These are phyloP conservation scores for Prunus davidiana DNA, from an alignment of 306 rosid genomes.

Conservation along the genomic window DNA sequence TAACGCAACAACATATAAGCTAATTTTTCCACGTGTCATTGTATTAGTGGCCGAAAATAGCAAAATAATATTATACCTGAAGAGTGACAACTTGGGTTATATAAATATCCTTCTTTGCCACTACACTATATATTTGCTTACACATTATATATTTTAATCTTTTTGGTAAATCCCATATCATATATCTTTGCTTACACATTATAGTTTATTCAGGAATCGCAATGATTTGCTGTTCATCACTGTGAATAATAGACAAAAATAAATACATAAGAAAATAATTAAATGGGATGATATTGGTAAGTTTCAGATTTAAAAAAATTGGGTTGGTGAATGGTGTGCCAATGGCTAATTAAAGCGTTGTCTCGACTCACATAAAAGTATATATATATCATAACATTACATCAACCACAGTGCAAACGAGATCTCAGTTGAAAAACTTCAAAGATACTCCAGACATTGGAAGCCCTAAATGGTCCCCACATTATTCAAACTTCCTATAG, in stretches of 20 bases:
- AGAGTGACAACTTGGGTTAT: neutral
- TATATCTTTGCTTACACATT: neutral
- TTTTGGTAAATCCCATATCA: neutral
- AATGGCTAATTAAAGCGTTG: neutral
- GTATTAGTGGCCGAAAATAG: rapidly evolving
- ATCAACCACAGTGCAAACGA: neutral
- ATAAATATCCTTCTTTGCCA: neutral
- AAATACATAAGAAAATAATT: neutral
- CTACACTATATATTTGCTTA: neutral
- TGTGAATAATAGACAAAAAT: neutral
- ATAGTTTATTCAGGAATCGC: neutral
- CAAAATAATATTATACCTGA: too few species aligned
- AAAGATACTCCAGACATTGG: neutral
- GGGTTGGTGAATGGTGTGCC: neutral
- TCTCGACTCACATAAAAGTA: neutral
- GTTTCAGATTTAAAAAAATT: neutral
- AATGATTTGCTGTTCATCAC: neutral
- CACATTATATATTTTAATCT: too few species aligned
- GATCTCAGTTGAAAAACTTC: neutral
- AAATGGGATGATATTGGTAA: neutral
- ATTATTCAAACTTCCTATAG: neutral
- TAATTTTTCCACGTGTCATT: too few species aligned
- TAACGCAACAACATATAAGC: rapidly evolving
- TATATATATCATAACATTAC: neutral
- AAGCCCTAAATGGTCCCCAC: neutral